phyloP scores from a whole-genome alignment of 495 filamentous ascomycete species.

The Hypomontagnella submonticulosa region DNA sequence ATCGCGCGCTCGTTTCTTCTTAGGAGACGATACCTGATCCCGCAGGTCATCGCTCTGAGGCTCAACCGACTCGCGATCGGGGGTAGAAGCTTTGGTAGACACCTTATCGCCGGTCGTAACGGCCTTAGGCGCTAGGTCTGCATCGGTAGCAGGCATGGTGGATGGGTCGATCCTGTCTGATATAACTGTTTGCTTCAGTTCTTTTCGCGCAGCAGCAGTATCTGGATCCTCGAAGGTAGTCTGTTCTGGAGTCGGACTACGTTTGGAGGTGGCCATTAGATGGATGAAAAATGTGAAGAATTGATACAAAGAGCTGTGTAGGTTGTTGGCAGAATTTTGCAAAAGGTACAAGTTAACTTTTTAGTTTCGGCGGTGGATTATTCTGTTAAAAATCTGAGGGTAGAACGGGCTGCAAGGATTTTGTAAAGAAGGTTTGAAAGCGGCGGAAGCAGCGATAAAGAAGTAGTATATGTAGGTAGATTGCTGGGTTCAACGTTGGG shows the following conservation, averaged over 20 bases:
- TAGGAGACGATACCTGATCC: conserved; percentile 63
- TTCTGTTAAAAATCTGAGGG: neutral
- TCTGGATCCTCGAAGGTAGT: conserved; percentile 59
- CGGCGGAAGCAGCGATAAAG: neutral
- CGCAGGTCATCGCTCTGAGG: conserved; percentile 51
- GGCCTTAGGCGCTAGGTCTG: conserved; percentile 31
- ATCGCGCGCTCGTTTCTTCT: conserved; percentile 67
- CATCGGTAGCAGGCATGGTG: conserved; percentile 37
- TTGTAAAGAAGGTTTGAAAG: neutral
- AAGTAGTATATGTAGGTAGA: conserved; percentile 6
- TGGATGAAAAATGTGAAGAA: neutral
- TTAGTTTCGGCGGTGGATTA: too few species aligned
- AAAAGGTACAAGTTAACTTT: too few species aligned
- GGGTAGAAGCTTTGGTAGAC: conserved; percentile 41
- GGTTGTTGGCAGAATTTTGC: neutral
- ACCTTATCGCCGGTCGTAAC: conserved; percentile 36
- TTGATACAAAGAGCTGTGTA: conserved; percentile 8
- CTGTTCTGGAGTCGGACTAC: conserved; percentile 43
- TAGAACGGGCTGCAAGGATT: conserved; percentile 1
- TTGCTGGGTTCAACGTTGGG: conserved; percentile 11
- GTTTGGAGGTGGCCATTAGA: conserved; percentile 45
- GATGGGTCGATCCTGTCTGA: conserved; percentile 55
- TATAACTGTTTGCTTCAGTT: conserved; percentile 65
- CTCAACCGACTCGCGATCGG: conserved; percentile 45
- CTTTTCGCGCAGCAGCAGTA: conserved; percentile 64